Evolutionary conservation across 108 stramenopile genomes (phyloP).

Genomic region (Ochromonas danica): DNA sequence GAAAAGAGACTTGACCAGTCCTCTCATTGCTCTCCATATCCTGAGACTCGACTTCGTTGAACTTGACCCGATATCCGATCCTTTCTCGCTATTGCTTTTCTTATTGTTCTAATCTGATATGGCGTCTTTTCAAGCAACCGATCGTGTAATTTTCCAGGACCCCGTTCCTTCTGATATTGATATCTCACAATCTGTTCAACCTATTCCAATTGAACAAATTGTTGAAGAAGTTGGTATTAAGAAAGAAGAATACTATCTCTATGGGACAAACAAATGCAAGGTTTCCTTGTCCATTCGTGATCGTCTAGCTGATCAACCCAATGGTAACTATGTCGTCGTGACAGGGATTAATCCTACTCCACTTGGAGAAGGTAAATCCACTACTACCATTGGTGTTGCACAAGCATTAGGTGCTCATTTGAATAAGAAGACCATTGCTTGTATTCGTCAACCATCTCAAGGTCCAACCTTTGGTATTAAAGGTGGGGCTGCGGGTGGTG

Average conservation of each 20-base stretch:
- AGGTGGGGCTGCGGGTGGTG: conserved; percentile 66
- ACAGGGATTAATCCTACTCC: conserved; percentile 99
- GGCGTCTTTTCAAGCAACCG: too few species aligned
- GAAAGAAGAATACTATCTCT: conserved; percentile 73
- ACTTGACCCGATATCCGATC: too few species aligned
- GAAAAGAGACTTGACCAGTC: too few species aligned
- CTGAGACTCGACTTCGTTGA: too few species aligned
- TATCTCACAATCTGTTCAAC: conserved; percentile 55
- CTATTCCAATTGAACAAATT: conserved; percentile 48
- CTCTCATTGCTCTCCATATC: too few species aligned
- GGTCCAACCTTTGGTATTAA: conserved; percentile 99
- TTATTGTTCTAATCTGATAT: too few species aligned
- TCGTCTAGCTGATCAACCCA: conserved; percentile 48
- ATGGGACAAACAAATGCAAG: conserved; percentile 95
- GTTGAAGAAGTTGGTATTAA: conserved; percentile 48
- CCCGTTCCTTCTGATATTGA: conserved; percentile 65
- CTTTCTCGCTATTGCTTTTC: too few species aligned
- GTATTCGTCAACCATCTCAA: conserved; percentile 73
- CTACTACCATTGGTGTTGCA: conserved; percentile 71
- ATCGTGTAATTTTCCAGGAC: conserved; percentile 7
- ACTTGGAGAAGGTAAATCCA: conserved; percentile 95
- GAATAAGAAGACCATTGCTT: conserved; percentile 61
- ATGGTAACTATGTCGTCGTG: conserved; percentile 94
- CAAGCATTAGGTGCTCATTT: conserved; percentile 86
- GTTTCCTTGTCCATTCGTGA: conserved; percentile 49